A percentile compares a stretch with the other conserved stretches of the same genome.
Evolutionary conservation across 2,329 filamentous ascomycete species (phyloP).

Genomic region (Claviceps capensis): DNA sequence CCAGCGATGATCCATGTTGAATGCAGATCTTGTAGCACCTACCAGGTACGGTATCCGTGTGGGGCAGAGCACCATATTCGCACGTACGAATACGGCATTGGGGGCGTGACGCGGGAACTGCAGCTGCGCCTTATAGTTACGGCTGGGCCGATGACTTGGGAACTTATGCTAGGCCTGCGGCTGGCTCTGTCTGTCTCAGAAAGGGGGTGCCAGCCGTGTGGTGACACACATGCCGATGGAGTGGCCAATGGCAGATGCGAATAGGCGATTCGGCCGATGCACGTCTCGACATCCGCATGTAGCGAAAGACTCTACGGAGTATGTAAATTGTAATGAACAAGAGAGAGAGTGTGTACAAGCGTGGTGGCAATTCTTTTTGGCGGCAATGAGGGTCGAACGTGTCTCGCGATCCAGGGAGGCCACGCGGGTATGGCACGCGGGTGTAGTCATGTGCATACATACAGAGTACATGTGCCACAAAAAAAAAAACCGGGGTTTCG

Average conservation of each 20-base stretch:
- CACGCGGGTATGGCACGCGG: neutral
- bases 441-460: neutral
- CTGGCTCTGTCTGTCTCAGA: too few relatives aligned
- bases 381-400: neutral
- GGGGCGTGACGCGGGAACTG: too few relatives aligned
- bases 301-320: neutral
- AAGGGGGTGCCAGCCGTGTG: neutral
- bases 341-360: neutral
- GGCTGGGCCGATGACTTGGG: too few relatives aligned
- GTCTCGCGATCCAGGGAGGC: neutral
- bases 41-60: neutral
- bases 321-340: neutral
- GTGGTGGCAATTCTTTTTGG: neutral
- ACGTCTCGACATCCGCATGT: too few relatives aligned
- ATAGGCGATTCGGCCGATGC: slow-evolving; percentile 4
- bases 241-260: neutral
- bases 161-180: too few relatives aligned
- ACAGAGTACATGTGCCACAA: neutral
- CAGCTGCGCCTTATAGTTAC: too few relatives aligned
- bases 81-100: neutral
- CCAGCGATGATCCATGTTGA: neutral
- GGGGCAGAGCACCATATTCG: neutral
- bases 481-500: neutral
- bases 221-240: neutral
- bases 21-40: neutral